A percentile compares a stretch with the other conserved stretches of the same genome.
These are phyloP conservation scores for Combretum micranthum DNA, from an alignment of 345 rosid genomes.

Conservation along the genomic window DNA sequence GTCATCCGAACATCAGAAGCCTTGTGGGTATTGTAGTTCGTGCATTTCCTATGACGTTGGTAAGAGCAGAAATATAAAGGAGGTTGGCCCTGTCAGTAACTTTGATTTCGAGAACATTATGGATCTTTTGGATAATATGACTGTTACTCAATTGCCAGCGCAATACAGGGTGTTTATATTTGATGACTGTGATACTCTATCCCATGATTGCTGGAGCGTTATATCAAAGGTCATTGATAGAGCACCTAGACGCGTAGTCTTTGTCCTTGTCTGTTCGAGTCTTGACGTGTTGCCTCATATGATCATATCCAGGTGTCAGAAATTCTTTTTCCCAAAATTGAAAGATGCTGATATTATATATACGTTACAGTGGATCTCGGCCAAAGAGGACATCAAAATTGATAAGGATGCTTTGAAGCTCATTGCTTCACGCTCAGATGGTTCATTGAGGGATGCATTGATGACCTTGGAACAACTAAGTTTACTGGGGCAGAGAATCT, in stretches of 20 bases:
- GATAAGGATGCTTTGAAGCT: constrained; percentile 79
- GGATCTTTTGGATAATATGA: constrained; percentile 61
- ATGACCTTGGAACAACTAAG: constrained; percentile 95
- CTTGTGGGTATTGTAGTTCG: constrained; percentile 72
- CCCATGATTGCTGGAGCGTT: constrained; percentile 76
- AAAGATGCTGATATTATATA: constrained; percentile 79
- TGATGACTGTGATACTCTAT: constrained; percentile 75
- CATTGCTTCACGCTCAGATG: constrained; percentile 94
- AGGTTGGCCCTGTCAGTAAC: constrained; percentile 76
- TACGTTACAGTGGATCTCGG: constrained; percentile 70
- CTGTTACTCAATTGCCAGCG: constrained; percentile 40
- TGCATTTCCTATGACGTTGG: constrained; percentile 70
- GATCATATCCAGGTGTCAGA: constrained; percentile 88
- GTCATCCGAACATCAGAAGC: constrained; percentile 61
- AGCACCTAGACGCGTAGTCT: constrained; percentile 71
- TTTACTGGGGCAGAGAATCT: constrained; percentile 84
- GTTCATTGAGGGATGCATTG: constrained; percentile 91
- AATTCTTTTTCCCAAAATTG: constrained; percentile 88
- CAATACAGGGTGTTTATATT: constrained; percentile 69
- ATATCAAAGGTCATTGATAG: constrained; percentile 75
- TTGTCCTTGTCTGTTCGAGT: constrained; percentile 77
- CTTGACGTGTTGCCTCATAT: constrained; percentile 92
- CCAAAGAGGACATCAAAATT: constrained; percentile 63
- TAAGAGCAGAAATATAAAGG: constrained; percentile 59
- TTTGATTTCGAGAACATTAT: constrained; percentile 67